phyloP scores from a whole-genome alignment of 2,329 filamentous ascomycete species.

The Colletotrichum simmondsii region DNA sequence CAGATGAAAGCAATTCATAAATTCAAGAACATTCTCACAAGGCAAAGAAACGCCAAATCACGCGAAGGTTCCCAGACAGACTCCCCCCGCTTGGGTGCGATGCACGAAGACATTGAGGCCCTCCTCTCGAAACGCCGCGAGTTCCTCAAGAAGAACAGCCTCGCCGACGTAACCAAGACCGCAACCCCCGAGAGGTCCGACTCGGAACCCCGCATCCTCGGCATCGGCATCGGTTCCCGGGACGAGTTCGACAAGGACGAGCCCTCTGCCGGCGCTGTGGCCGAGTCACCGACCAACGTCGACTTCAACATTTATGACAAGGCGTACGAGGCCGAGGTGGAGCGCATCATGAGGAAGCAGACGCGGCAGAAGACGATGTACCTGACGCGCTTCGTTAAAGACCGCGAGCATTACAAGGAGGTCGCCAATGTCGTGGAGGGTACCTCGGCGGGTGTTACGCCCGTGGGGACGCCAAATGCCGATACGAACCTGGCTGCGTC shows the following conservation, averaged over 20 bases:
- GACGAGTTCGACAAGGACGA: slow-evolving; percentile 56
- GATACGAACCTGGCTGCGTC: slow-evolving; percentile 15
- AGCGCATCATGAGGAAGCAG: slow-evolving; percentile 69
- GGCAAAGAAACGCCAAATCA: slow-evolving; percentile 34
- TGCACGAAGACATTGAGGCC: slow-evolving; percentile 59
- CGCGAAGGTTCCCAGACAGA: slow-evolving; percentile 24
- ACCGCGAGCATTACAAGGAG: slow-evolving; percentile 52
- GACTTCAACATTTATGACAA: slow-evolving; percentile 91
- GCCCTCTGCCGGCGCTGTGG: slow-evolving; percentile 66
- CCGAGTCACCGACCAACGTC: slow-evolving; percentile 85
- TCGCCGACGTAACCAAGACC: slow-evolving; percentile 57
- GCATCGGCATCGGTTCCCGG: slow-evolving; percentile 76
- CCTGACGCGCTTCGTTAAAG: slow-evolving; percentile 59
- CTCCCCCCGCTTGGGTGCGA: slow-evolving; percentile 47
- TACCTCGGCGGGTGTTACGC: slow-evolving; percentile 15
- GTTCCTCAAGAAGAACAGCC: slow-evolving; percentile 46
- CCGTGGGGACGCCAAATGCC: slow-evolving; percentile 35
- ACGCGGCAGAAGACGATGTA: slow-evolving; percentile 57
- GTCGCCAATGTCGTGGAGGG: slow-evolving; percentile 51
- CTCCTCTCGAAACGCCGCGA: slow-evolving; percentile 59
- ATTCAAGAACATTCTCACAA: slow-evolving; percentile 80
- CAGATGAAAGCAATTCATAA: slow-evolving; percentile 91
- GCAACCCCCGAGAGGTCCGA: slow-evolving; percentile 62
- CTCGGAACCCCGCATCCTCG: slow-evolving; percentile 74
- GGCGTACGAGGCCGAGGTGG: slow-evolving; percentile 86